These are phyloP conservation scores for Pythium periplocum DNA, from an alignment of 352 stramenopile species.

Conservation along the genomic window DNA sequence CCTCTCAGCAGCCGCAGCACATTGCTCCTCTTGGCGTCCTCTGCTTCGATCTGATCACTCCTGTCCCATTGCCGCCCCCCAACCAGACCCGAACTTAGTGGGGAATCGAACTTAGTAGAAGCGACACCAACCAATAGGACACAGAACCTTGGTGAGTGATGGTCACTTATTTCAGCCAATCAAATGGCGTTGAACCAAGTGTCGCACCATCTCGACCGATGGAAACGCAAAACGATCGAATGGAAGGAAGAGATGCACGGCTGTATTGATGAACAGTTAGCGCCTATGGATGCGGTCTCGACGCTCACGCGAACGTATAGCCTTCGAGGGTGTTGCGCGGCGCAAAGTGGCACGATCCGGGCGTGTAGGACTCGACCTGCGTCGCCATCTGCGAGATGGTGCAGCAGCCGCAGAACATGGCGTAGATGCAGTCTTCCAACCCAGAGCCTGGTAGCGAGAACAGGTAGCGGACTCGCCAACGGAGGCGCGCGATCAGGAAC, in stretches of 20 bases:
- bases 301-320: constrained; percentile 12
- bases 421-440: constrained; percentile 15
- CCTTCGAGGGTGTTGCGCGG: constrained; percentile 23
- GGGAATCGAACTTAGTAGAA: too few relatives aligned
- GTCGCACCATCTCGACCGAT: too few relatives aligned
- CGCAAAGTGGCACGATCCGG: constrained; percentile 69
- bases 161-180: not conserved
- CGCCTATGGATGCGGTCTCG: too few relatives aligned
- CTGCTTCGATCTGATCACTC: too few relatives aligned
- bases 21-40: constrained; percentile 3
- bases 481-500: constrained; percentile 36
- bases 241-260: too few relatives aligned
- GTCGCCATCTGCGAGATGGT: constrained; percentile 16
- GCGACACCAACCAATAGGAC: too few relatives aligned
- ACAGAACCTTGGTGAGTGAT: not conserved
- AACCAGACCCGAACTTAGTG: too few relatives aligned
- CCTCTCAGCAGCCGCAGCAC: constrained; percentile 19
- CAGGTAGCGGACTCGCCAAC: constrained; percentile 36
- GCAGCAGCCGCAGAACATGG: constrained; percentile 19
- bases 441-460: constrained; percentile 17
- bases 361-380: constrained; percentile 25
- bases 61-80: too few relatives aligned
- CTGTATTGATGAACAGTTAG: too few relatives aligned
- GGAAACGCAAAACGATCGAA: too few relatives aligned
- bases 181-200: too few relatives aligned